Evolutionary conservation across 225 moss, liverwort and hornwort species (phyloP).

Genomic region (Neckera pumila): DNA sequence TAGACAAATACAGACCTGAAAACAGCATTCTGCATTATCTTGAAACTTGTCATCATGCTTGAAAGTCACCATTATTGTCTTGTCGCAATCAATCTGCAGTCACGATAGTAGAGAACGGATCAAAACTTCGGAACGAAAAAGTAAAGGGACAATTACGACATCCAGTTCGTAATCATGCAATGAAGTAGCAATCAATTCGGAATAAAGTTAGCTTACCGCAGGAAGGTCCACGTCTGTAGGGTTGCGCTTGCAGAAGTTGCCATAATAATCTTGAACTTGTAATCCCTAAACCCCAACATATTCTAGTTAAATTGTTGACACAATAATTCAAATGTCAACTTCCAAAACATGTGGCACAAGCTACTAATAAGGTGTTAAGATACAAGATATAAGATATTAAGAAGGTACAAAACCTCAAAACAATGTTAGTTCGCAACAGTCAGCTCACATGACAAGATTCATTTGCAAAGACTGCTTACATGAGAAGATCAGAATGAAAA

Average conservation of each 20-base stretch:
- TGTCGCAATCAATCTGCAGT: constrained; percentile 93
- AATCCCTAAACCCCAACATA: constrained; percentile 48
- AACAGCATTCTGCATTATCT: constrained; percentile 94
- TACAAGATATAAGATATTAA: neutral
- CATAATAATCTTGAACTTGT: constrained; percentile 91
- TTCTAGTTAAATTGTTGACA: neutral
- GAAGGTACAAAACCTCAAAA: neutral
- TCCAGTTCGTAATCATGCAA: neutral
- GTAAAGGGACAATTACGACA: neutral
- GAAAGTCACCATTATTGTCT: constrained; percentile 96
- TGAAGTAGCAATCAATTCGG: neutral
- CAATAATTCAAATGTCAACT: neutral
- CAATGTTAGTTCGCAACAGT: neutral
- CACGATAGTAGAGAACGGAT: neutral
- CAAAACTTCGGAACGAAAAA: neutral
- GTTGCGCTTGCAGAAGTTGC: constrained; percentile 94
- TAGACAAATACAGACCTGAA: constrained; percentile 55
- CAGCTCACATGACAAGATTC: neutral
- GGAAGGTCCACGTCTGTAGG: constrained; percentile 98
- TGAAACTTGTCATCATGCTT: constrained; percentile 99
- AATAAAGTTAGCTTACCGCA: constrained; percentile 41
- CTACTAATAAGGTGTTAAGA: neutral
- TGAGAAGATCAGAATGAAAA: neutral
- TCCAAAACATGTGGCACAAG: neutral
- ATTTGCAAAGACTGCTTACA: neutral